phyloP scores from a whole-genome alignment of 164 flowering plant species.

The Buxus sempervirens region DNA sequence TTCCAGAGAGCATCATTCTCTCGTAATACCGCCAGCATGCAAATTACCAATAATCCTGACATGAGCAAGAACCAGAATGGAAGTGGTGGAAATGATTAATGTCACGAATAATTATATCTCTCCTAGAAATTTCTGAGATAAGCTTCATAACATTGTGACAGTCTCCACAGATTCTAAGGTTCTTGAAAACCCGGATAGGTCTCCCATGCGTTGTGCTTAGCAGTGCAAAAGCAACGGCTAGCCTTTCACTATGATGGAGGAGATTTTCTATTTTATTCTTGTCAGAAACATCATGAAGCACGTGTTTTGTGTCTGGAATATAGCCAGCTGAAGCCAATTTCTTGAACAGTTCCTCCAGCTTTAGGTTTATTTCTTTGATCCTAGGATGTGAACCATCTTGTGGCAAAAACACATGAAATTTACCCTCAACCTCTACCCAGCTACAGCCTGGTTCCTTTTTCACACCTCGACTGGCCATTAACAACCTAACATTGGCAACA shows the following conservation, averaged over 20 bases:
- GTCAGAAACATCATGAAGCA: conserved; percentile 41
- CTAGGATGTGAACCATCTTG: conserved; percentile 51
- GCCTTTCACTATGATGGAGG: conserved; percentile 49
- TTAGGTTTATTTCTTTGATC: conserved; percentile 32
- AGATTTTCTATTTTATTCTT: conserved; percentile 37
- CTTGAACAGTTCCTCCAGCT: conserved; percentile 38
- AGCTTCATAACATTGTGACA: conserved; percentile 49
- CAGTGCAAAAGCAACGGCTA: conserved; percentile 54
- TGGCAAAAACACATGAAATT: conserved; percentile 46
- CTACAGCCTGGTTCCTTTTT: conserved; percentile 68
- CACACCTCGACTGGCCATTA: conserved; percentile 42
- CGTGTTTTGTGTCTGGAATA: conserved; percentile 36
- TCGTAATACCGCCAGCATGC: background rate
- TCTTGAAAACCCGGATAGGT: conserved; percentile 43
- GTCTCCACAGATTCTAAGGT: conserved; percentile 43
- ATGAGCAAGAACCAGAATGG: conserved; percentile 41
- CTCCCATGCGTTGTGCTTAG: conserved; percentile 24
- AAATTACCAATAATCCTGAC: conserved; percentile 47
- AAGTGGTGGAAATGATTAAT: conserved; percentile 48
- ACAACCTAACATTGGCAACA: conserved; percentile 35
- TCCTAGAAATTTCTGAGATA: conserved; percentile 31
- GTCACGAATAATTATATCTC: conserved; percentile 46
- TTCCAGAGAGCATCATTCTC: background rate
- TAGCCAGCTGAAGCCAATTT: conserved; percentile 36
- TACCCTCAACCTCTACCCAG: conserved; percentile 52